Conservation (phyloP, 169 alveolate species). For the Plasmodium billcollinsi region DNA sequence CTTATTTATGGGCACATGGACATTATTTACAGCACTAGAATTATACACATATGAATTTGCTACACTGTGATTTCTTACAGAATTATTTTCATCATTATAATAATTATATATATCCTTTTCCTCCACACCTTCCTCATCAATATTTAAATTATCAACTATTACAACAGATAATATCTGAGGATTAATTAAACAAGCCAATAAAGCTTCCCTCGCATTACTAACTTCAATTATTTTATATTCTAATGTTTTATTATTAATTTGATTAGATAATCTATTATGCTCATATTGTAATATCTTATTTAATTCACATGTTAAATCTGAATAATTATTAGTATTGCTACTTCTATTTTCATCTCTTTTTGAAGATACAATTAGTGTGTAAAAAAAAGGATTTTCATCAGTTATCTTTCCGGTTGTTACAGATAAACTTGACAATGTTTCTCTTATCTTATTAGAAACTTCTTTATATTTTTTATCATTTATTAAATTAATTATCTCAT, state of each 20-base stretch:
- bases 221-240: slow-evolving; percentile 82
- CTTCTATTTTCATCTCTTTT: slow-evolving; percentile 50
- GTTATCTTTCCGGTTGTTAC: slow-evolving; percentile 63
- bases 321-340: slow-evolving; percentile 9
- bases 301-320: slow-evolving; percentile 72
- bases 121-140: slow-evolving; percentile 35
- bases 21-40: background rate
- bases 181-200: slow-evolving; percentile 79
- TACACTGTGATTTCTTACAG: slow-evolving; percentile 6
- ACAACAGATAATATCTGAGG: slow-evolving; percentile 81
- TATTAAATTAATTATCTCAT: slow-evolving; percentile 50
- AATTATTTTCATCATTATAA: background rate
- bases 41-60: background rate
- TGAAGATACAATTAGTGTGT: slow-evolving; percentile 60
- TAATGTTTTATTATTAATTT: slow-evolving; percentile 56
- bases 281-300: slow-evolving; percentile 73
- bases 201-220: slow-evolving; percentile 78
- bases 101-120: slow-evolving; percentile 16
- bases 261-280: slow-evolving; percentile 67
- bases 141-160: slow-evolving; percentile 79
- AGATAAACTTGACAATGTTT: slow-evolving; percentile 59
- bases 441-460: slow-evolving; percentile 56
- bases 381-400: slow-evolving; percentile 71
- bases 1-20: slow-evolving; percentile 12
- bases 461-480: slow-evolving; percentile 76